These are phyloP conservation scores for Botryotinia narcissicola DNA, from an alignment of 2,329 filamentous ascomycete genomes.

Conservation along the genomic window DNA sequence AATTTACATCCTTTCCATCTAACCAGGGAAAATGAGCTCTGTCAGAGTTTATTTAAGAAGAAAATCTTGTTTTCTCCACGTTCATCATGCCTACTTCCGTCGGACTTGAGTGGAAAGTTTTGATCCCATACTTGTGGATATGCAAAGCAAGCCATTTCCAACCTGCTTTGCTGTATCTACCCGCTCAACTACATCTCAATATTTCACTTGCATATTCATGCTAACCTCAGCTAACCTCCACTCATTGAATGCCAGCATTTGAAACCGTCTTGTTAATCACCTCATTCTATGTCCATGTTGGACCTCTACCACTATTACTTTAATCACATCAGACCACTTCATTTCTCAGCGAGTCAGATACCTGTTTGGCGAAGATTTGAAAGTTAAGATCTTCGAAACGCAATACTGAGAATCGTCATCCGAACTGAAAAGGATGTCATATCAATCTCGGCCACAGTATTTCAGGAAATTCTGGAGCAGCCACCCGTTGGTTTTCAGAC, in stretches of 20 bases:
- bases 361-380: background rate
- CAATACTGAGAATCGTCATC: background rate
- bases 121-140: background rate
- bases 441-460: conserved; percentile 6
- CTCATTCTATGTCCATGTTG: background rate
- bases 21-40: background rate
- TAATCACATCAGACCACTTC: conserved; percentile 7
- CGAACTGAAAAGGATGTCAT: background rate
- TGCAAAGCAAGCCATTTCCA: conserved; percentile 11
- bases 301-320: background rate
- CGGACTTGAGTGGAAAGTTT: conserved; percentile 14
- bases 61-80: conserved; percentile 9
- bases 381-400: background rate
- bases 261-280: conserved; percentile 4
- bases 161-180: conserved; percentile 7
- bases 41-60: background rate
- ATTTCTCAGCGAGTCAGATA: background rate
- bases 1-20: background rate
- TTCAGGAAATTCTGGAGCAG: conserved; percentile 13
- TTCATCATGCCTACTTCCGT: conserved; percentile 17
- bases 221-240: background rate
- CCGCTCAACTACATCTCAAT: background rate
- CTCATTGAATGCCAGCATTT: background rate
- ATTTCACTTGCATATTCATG: conserved; percentile 3
- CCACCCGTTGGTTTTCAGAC: conserved; percentile 11